Conservation (phyloP, 108 stramenopile species). For the Skeletonema tropicum region DNA sequence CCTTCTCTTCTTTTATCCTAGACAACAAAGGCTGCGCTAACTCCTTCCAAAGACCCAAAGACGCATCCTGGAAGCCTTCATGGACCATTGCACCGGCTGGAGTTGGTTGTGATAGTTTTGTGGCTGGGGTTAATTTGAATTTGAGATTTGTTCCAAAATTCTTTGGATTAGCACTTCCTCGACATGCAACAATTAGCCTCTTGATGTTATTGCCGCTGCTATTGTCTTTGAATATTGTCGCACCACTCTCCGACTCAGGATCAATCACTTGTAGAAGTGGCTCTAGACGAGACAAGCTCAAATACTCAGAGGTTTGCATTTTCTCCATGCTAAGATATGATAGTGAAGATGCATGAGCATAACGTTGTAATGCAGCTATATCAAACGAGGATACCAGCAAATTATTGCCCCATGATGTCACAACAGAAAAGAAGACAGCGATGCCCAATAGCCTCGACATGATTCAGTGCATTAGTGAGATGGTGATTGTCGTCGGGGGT, state of each 20-base stretch:
- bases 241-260: constrained; percentile 55
- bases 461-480: too few relatives aligned
- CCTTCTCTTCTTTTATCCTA: constrained; percentile 5
- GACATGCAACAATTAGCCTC: constrained; percentile 59
- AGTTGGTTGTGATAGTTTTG: constrained; percentile 16
- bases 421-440: neutral
- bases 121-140: constrained; percentile 55
- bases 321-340: constrained; percentile 62
- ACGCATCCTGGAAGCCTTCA: constrained; percentile 62
- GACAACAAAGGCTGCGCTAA: constrained; percentile 35
- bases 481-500: too few relatives aligned
- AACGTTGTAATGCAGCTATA: constrained; percentile 28
- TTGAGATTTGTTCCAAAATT: constrained; percentile 65
- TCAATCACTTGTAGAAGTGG: constrained; percentile 63
- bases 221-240: constrained; percentile 50
- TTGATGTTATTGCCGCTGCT: neutral
- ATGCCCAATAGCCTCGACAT: neutral
- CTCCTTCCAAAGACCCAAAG: constrained; percentile 56
- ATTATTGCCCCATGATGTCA: neutral
- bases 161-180: constrained; percentile 55
- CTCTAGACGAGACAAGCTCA: constrained; percentile 26
- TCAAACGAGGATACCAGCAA: neutral
- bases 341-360: constrained; percentile 59
- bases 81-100: constrained; percentile 42
- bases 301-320: constrained; percentile 62